phyloP scores from a whole-genome alignment of 768 basidiomycete genomes.

The Dioszegia crocea region DNA sequence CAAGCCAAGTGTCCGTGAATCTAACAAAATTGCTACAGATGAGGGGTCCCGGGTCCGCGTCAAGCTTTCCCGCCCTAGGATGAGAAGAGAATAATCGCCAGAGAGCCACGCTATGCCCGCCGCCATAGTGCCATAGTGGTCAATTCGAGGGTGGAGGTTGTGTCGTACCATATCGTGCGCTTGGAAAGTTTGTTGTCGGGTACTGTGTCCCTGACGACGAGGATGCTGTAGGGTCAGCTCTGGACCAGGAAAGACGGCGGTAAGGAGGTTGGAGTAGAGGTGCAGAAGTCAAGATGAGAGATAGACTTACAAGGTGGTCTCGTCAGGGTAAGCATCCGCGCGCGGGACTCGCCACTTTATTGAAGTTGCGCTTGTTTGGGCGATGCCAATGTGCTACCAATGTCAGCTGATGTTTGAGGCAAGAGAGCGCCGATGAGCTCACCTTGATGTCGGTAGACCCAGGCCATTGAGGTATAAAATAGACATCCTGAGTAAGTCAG shows the following conservation, averaged over 20 bases:
- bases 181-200: neutral
- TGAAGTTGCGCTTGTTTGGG: constrained; percentile 6
- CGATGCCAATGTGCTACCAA: neutral
- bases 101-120: neutral
- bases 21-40: neutral
- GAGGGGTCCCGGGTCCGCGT: neutral
- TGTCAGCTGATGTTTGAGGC: too few relatives aligned
- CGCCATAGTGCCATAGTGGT: constrained; percentile 2
- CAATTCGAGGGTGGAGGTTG: constrained; percentile 1
- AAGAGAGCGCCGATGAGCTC: too few relatives aligned
- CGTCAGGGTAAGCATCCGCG: constrained; percentile 5
- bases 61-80: neutral
- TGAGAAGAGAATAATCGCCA: neutral
- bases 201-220: neutral
- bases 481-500: constrained; percentile 4
- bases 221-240: neutral
- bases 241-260: neutral
- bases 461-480: constrained; percentile 13
- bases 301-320: constrained; percentile 8
- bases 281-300: too few relatives aligned
- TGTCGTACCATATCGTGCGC: constrained; percentile 7
- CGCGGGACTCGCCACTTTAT: constrained; percentile 9
- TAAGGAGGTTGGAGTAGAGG: neutral
- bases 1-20: neutral
- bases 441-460: constrained; percentile 1